Evolutionary conservation across 352 stramenopile species (phyloP), one percentile per base, ranked within the genome.

Genomic region (Globisporangium splendens): DNA sequence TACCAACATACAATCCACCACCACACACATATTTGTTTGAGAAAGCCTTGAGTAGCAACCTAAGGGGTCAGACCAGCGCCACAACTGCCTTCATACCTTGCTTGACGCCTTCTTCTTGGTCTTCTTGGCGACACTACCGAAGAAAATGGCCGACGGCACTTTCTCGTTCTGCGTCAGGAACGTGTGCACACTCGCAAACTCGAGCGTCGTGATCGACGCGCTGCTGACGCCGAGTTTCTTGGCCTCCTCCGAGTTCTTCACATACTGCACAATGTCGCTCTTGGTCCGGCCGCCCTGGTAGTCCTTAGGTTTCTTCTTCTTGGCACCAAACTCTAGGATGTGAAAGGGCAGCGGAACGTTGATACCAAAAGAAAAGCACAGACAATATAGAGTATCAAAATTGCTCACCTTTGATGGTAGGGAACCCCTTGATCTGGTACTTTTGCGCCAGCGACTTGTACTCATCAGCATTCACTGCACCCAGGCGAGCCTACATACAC

Each of bases 291-390:
- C 81, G 14, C 80, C 80, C 21, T 77, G 77, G 66, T 90, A 93
- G 54, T 91, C 83, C 28, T 59, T 68, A 28, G 83, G 83, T 42
- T 84, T 86, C 61, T 86, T 90, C 74, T 93, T 93, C 62, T 91
- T 90, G 39, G 73, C 71, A 11, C 79, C 83, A 48, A 93, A 93
- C 54, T 91, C 80, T 85, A 44, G 0, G 2, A 35, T 35, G 10
- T 10, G 28, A 35, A 35, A 35, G 28, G 28, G 7, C 10, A 31
- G 28, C 5, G 28, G 2, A 10, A 35, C 28, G 28, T 35, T 35
- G 28, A 10, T 35, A 35, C 28, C 28, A 35, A 35, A 35, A 35
- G 28, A 0, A 35, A 35, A 31, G 5, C 24, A 4, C 3, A 35
- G 7, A 8, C 3, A 10, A 35, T 4, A 3, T 1, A 44, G 10